Evolutionary conservation across 345 rosid species (phyloP).

Genomic region (Dimocarpus longan): DNA sequence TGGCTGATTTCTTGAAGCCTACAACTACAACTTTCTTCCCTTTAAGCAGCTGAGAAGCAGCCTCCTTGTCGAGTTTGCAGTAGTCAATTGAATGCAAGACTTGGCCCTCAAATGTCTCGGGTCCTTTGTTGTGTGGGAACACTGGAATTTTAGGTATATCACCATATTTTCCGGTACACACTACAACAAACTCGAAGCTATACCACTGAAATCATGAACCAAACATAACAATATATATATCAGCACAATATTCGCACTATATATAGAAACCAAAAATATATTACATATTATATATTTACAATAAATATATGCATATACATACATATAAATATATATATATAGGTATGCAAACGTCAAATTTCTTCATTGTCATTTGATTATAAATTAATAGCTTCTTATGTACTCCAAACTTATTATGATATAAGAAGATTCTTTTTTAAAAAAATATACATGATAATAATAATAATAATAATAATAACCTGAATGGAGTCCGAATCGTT

Average conservation of each 20-base stretch:
- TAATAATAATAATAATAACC: conserved; percentile 36
- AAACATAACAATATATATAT: background rate
- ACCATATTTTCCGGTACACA: conserved; percentile 83
- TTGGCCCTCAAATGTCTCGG: conserved; percentile 65
- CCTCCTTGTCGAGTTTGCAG: conserved; percentile 77
- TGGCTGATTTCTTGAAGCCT: conserved; percentile 90
- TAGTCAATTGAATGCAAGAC: conserved; percentile 79
- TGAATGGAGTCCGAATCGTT: conserved; percentile 51
- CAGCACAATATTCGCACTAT: background rate
- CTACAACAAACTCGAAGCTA: conserved; percentile 68
- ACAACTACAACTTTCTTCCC: conserved; percentile 70
- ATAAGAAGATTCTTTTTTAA: too few relatives aligned
- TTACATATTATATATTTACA: background rate
- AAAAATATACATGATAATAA: background rate
- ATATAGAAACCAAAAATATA: background rate
- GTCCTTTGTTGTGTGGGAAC: conserved; percentile 61
- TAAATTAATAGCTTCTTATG: too few relatives aligned
- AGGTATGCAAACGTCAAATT: too few relatives aligned
- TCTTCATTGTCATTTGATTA: too few relatives aligned
- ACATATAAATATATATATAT: too few relatives aligned
- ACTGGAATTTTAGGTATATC: conserved; percentile 64
- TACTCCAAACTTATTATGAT: too few relatives aligned
- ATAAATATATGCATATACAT: background rate
- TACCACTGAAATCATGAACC: conserved; percentile 54
- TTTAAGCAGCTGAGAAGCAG: conserved; percentile 50